These are phyloP conservation scores for Paramecium biaurelia DNA, from an alignment of 73 alveolate genomes.

Conservation along the genomic window DNA sequence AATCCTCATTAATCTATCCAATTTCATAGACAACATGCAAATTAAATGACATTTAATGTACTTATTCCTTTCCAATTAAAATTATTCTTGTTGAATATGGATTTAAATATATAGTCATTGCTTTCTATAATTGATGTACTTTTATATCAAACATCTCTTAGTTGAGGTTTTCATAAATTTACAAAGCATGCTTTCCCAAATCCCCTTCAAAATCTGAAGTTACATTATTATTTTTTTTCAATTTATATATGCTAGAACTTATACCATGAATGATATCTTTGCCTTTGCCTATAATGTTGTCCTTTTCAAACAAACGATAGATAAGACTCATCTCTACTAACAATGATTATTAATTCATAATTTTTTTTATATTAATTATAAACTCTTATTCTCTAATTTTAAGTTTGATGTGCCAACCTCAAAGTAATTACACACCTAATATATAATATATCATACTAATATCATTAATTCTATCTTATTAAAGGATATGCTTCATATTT, in stretches of 20 bases:
- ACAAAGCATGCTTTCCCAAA: not conserved
- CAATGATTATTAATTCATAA: not conserved
- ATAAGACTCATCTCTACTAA: not conserved
- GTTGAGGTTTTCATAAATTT: not conserved
- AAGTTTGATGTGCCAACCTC: no score
- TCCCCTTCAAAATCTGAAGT: not conserved
- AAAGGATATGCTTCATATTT: no score
- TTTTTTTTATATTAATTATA: not conserved
- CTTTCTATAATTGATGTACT: not conserved
- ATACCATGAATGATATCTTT: not conserved
- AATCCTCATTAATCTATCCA: not conserved
- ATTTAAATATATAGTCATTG: not conserved
- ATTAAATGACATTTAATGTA: not conserved
- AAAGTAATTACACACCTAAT: no score
- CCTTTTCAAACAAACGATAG: not conserved
- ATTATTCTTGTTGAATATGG: conserved; percentile 14
- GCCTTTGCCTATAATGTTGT: not conserved
- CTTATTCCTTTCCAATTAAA: not conserved
- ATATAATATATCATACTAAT: no score
- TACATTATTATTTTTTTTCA: not conserved
- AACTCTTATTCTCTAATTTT: not conserved
- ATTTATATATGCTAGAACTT: not conserved
- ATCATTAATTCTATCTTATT: no score
- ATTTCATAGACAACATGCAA: not conserved
- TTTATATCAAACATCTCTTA: not conserved